These are phyloP conservation scores for Paulownia fortunei DNA, from an alignment of 257 asterid genomes.

Conservation along the genomic window DNA sequence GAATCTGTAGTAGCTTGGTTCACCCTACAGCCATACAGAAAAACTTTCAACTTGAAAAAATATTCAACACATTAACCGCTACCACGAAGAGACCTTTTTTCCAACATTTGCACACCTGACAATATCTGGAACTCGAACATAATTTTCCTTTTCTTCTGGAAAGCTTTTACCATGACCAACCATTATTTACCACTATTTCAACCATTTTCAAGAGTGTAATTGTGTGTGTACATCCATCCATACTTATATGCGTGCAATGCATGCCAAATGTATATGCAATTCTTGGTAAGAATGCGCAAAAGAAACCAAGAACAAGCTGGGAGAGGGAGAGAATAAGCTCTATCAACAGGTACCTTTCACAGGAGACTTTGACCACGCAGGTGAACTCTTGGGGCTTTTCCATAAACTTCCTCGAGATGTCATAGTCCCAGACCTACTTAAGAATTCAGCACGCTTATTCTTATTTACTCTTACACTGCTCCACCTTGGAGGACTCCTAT, in stretches of 20 bases:
- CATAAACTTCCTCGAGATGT: conserved; percentile 45
- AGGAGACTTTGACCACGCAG: conserved; percentile 55
- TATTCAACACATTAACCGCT: neutral
- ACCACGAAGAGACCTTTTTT: neutral
- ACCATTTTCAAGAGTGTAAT: neutral
- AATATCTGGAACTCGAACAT: neutral
- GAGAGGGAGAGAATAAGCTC: conserved; percentile 8
- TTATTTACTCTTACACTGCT: conserved; percentile 39
- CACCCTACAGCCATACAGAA: neutral
- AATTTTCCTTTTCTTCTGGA: neutral
- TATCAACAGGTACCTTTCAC: conserved; percentile 46
- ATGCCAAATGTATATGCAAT: neutral
- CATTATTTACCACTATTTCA: neutral
- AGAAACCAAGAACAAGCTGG: neutral
- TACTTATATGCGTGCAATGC: neutral
- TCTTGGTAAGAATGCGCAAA: neutral
- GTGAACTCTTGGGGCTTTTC: conserved; percentile 51
- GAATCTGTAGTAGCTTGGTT: neutral
- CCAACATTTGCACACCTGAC: neutral
- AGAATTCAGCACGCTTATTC: conserved; percentile 70
- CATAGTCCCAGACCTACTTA: conserved; percentile 53
- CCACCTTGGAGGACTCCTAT: conserved; percentile 44
- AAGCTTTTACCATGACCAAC: neutral
- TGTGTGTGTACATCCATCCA: neutral
- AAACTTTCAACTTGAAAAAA: neutral